These are phyloP conservation scores for Alloascoidea africana DNA, from an alignment of 805 yeast genomes.

Conservation along the genomic window DNA sequence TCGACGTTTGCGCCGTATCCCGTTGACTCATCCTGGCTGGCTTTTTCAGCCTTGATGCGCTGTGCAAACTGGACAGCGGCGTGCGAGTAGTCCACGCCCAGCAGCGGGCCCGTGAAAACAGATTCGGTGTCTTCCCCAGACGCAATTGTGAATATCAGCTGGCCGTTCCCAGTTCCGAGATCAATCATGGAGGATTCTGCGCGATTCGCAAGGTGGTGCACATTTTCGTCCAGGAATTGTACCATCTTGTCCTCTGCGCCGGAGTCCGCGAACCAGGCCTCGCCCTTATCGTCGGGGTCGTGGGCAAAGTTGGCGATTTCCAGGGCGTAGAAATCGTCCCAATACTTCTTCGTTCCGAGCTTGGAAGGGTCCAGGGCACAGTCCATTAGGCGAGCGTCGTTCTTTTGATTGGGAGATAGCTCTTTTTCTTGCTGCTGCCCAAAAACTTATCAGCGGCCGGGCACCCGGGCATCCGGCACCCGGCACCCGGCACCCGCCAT, in stretches of 20 bases:
- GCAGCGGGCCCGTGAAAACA: constrained; percentile 37
- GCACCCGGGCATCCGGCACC: no score
- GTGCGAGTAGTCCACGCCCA: constrained; percentile 81
- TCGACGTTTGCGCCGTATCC: constrained; percentile 17
- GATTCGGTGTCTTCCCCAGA: no score
- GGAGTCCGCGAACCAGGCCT: constrained; percentile 93
- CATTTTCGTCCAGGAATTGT: constrained; percentile 44
- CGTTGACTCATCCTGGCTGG: constrained; percentile 15
- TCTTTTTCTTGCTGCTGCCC: no score
- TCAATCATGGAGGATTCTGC: constrained; percentile 39
- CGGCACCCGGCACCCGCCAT: no score
- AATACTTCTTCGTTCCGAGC: constrained; percentile 77
- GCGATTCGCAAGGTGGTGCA: constrained; percentile 16
- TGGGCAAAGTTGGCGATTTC: constrained; percentile 60
- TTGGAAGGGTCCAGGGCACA: constrained; percentile 68
- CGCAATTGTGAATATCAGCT: constrained; percentile 58
- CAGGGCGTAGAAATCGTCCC: constrained; percentile 75
- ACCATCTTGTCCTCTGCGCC: constrained; percentile 81
- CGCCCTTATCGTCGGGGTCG: constrained; percentile 81
- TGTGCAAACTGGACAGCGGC: constrained; percentile 67
- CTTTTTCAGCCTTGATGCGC: constrained; percentile 31
- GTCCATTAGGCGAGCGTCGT: no score
- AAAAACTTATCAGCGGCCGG: no score
- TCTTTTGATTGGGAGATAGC: no score
- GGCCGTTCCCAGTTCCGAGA: constrained; percentile 96